Base-by-base conservation (phyloP, 1,284 basidiomycete genomes). In the Irpex sp. region DNA sequence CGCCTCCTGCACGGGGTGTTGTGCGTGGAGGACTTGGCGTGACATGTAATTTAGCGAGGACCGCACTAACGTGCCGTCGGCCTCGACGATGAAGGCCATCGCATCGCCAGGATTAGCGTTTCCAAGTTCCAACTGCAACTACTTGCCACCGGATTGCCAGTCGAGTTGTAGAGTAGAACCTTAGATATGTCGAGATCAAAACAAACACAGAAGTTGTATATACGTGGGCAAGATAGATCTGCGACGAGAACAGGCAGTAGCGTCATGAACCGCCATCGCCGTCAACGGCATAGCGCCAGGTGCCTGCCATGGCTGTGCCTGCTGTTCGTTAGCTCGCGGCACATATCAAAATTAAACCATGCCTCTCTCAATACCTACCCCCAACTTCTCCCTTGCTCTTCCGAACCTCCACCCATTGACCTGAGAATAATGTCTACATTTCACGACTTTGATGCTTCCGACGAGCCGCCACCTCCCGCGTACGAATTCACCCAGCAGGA, bases 401-500 rank as follows among this genome's bases (percentile, higher is more conserved):
- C 38, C 17, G 17, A 52, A 15, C 60, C 56, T 49, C 58, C 54
- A 57, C 52, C 47, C 31, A 15, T 56, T 31, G 21, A 56, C 31
- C 31, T 15, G 8, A 11, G 19, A 31, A 40, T 17, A 21, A 65
- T 66, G 66, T 34, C 64, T 40, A 61, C 63, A 49, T 48, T 51
- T 17, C 26, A 31, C 21, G 47, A 56, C 13, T 65, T 66, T 54
- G 66, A 69, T 26, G 17, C 65, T 51, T 64, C 70, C 54, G 62
- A 69, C 67, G 64, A 72, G 37, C 72, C 69, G 13, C 79, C 79
- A 31, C 81, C 78, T 48, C 81, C 74, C 70, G 81, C 77, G 67
- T 89, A 76, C 79, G 83, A 78, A 75, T 76, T 65, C 75, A 84
- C 78, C 68, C 77, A 85, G 58, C 78, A 82, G 64, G 83, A 85